phyloP scores from a whole-genome alignment of 129 eudicot species.

The Flaveria ramosissima region DNA sequence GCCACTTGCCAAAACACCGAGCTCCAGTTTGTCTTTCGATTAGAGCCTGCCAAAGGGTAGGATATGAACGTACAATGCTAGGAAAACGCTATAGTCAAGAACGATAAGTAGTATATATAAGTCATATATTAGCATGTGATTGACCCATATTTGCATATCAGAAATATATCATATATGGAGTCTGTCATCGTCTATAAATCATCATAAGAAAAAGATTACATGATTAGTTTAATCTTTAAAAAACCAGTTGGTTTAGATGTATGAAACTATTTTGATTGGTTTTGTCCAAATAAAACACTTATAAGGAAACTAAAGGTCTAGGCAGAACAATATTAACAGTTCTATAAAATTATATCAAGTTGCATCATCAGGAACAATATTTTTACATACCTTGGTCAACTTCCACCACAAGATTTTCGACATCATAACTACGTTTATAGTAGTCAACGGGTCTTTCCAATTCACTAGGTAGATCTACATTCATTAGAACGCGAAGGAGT shows the following conservation, averaged over 20 bases:
- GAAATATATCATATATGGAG: too few species aligned
- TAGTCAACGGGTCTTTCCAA: slow-evolving; percentile 3
- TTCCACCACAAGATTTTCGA: slow-evolving; percentile 16
- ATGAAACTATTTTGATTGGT: background rate
- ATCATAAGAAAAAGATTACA: too few species aligned
- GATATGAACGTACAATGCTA: background rate
- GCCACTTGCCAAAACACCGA: background rate
- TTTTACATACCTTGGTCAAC: background rate
- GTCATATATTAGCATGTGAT: too few species aligned
- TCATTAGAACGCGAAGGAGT: background rate
- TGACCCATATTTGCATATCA: too few species aligned
- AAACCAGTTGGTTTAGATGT: background rate
- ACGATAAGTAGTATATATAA: background rate
- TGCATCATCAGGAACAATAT: background rate
- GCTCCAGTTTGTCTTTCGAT: slow-evolving; percentile 2
- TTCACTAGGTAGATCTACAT: slow-evolving; percentile 23
- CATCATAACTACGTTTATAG: background rate
- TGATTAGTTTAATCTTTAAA: too few species aligned
- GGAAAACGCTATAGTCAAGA: background rate
- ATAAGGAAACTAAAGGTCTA: too few species aligned
- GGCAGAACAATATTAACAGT: background rate
- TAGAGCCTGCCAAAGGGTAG: background rate
- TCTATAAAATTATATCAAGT: background rate
- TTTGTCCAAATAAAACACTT: background rate
- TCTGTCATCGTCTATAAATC: too few species aligned